Base-by-base conservation (phyloP, 2,329 filamentous ascomycete genomes). In the Ceratocystis colombiana region DNA sequence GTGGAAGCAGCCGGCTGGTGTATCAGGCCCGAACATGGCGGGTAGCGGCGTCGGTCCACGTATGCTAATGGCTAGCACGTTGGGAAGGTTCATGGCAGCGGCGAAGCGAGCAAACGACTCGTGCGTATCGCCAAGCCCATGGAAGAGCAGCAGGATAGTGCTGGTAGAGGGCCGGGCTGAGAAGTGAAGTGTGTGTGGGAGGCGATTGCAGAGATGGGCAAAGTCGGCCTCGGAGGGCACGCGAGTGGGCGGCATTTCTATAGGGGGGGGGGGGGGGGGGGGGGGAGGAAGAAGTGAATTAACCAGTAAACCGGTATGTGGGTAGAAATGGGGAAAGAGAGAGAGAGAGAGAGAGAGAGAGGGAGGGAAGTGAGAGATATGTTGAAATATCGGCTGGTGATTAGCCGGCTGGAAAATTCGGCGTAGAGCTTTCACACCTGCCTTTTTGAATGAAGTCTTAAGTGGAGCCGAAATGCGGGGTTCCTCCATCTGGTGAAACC, bases 121-220 rank as follows among this genome's bases (percentile, higher is more conserved):
- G 68, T 89, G 82, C 44, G 82, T 84, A 76, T 96, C 91, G 69
- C 91, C 91, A 12, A 96, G 82, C 69, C 90, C 90, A 75, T 96
- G 91, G 67, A 96, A 84, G 64, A 96, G 82, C 72, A 96, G 77
- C 69, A 96, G 84, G 70, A 95, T 80, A 71, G 92, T 87, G 55
- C 85, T 88, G 8, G 87, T 84, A 12, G 82, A 82, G 68, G 88
- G 83, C 46, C 82, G 79, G 33, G 77, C 74, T 53, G 81, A 80
- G 72, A 78, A 80, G 70, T 80, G 76, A 59, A 82, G 73, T 63
- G 78, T 75, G 67, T 79, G 71, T 12, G 76, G 76, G 64, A 82
- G 75, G 57, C 72, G 72, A 48, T 76, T 71, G 25, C 74, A 69
- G 48, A 82, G 75, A 37, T 76, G 70, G 46, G 75, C 69, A 69